Percentiles rank a stretch among this genome's conserved stretches.
Evolutionary conservation across 257 asterid genomes (phyloP).

Genomic region (Lithospermum erythrorhizon): DNA sequence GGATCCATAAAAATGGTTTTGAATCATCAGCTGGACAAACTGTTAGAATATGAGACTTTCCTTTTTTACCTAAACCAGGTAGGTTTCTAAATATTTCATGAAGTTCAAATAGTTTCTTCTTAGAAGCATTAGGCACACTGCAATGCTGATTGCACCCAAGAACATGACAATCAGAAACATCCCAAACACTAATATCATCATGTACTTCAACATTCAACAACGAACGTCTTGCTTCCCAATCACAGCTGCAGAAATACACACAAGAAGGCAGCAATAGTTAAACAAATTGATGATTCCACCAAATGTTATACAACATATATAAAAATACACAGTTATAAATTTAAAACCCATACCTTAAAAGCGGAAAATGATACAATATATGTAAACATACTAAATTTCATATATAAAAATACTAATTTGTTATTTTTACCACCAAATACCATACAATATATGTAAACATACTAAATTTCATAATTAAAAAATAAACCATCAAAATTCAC

Average conservation of each 20-base stretch:
- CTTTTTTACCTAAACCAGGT: constrained; percentile 49
- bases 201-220: constrained; percentile 29
- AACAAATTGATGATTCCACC: not conserved
- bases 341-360: too few relatives aligned
- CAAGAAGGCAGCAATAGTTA: constrained; percentile 8
- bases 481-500: too few relatives aligned
- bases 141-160: constrained; percentile 57
- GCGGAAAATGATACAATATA: too few relatives aligned
- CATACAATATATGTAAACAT: too few relatives aligned
- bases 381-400: too few relatives aligned
- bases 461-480: too few relatives aligned
- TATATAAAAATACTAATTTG: too few relatives aligned
- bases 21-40: constrained; percentile 42
- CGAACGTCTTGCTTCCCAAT: constrained; percentile 71
- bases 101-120: constrained; percentile 70
- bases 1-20: constrained; percentile 50
- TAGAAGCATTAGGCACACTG: constrained; percentile 47
- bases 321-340: not conserved
- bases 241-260: constrained; percentile 53
- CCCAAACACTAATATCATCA: constrained; percentile 46
- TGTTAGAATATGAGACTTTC: constrained; percentile 32
- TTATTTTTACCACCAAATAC: too few relatives aligned
- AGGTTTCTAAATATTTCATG: constrained; percentile 81
- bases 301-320: not conserved
- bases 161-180: constrained; percentile 64